Evolutionary conservation across 371 early-diverging fungal genomes (phyloP), one percentile per base, ranked within the genome.

Genomic region (Rhizomucor pusillus): DNA sequence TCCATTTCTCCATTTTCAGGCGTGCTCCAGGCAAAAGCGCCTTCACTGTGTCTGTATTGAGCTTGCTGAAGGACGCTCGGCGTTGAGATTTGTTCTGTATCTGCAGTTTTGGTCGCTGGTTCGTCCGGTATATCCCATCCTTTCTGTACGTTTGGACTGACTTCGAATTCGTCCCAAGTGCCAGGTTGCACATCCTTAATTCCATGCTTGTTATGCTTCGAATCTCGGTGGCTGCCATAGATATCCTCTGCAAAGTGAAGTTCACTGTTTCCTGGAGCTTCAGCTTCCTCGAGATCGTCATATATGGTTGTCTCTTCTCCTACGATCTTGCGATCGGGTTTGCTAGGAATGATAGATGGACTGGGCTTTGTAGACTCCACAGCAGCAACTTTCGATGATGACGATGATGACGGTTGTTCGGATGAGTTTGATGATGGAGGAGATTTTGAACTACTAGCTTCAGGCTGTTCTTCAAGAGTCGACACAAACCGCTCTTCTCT

Each of bases 1-100:
- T 47, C 43, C 1, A 34, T 47, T 5, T 57, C 56, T 25, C 57
- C 50, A n/a, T 47, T 36, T 1, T 34, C 52, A 20, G 43, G 19
- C 1, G 43, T 40, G 10, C 29, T 46, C 50, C 49, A 67, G 9
- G 35, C 47, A 56, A 63, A 72, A 33, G 61, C 50, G 6, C 64
- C 72, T 0, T 40, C n/a, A 1, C 29, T 46, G 12, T 55, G 56
- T 13, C 51, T 12, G 18, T 19, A n/a, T 14, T 43, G 50, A 23
- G 54, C 45, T 34, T 35, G 25, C 3, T 16, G 20, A 12, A 45
- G 14, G 36, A 34, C 20, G 20, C 9, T 18, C 36, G 13, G 18
- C 2, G 9, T 35, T 2, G 12, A 16, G n/a, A 20, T 43, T 43
- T 41, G 12, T 6, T n/a, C 16, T 43, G 45, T 16, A 19, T 6